Conservation (phyloP, 176 grass and related monocot genomes). For the Bolboschoenus planiculmis region DNA sequence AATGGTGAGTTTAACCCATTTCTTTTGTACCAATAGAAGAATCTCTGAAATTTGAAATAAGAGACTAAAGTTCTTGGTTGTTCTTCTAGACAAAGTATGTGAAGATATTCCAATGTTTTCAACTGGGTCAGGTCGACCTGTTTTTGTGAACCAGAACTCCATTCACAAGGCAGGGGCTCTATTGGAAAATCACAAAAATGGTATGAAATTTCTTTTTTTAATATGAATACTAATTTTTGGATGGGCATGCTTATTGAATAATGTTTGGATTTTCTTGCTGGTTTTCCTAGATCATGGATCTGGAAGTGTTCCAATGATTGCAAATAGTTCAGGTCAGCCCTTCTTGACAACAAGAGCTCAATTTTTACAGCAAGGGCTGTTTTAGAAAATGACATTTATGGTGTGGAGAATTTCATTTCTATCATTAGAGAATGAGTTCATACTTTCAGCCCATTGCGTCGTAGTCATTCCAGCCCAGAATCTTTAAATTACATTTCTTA, state of each 20-base stretch:
- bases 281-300: slow-evolving; percentile 24
- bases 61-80: neutral
- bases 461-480: too few species aligned
- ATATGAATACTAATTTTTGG: slow-evolving; percentile 16
- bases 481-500: neutral
- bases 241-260: slow-evolving; percentile 17
- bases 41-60: neutral
- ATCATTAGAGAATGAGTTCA: too few species aligned
- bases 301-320: slow-evolving; percentile 36
- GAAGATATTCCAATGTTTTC: slow-evolving; percentile 17
- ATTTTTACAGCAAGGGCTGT: slow-evolving; percentile 38
- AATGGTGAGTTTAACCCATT: slow-evolving; percentile 18
- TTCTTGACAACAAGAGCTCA: slow-evolving; percentile 33
- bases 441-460: too few species aligned
- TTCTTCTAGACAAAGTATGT: slow-evolving; percentile 5
- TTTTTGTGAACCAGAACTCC: slow-evolving; percentile 8
- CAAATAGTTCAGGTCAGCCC: slow-evolving; percentile 50
- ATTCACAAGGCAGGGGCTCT: slow-evolving; percentile 1
- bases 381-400: slow-evolving; percentile 36
- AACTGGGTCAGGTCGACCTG: slow-evolving; percentile 13
- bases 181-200: slow-evolving; percentile 20
- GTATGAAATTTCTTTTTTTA: slow-evolving; percentile 20
- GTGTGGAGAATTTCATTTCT: neutral
- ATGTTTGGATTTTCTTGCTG: slow-evolving; percentile 24
- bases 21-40: neutral